phyloP scores from a whole-genome alignment of 2,329 filamentous ascomycete genomes.

The Boeremia lycopersici region DNA sequence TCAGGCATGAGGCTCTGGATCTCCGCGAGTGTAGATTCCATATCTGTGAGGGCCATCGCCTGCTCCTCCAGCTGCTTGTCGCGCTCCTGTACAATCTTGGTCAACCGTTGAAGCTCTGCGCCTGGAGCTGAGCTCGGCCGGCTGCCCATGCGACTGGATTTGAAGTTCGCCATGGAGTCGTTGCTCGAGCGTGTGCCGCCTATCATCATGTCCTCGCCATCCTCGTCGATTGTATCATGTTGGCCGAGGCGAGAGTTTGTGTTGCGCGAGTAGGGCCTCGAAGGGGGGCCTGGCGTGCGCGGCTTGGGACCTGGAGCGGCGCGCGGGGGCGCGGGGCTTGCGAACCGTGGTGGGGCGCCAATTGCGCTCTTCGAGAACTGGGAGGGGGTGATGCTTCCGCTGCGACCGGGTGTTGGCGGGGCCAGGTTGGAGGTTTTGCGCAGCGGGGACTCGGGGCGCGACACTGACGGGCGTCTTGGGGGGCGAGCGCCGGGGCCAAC shows the following conservation, averaged over 20 bases:
- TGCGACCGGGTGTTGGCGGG: slow-evolving; percentile 58
- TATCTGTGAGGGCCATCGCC: slow-evolving; percentile 78
- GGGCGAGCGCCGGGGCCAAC: slow-evolving; percentile 71
- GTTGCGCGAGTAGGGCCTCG: slow-evolving; percentile 55
- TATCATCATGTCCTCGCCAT: slow-evolving; percentile 55
- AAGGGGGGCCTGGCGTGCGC: slow-evolving; percentile 46
- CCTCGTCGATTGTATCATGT: slow-evolving; percentile 49
- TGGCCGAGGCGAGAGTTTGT: slow-evolving; percentile 54
- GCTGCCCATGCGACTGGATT: slow-evolving; percentile 33
- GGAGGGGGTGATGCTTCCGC: slow-evolving; percentile 60
- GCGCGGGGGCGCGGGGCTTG: slow-evolving; percentile 63
- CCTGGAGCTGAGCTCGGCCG: slow-evolving; percentile 46
- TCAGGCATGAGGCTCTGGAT: slow-evolving; percentile 72
- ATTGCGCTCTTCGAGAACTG: slow-evolving; percentile 60
- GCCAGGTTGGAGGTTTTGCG: slow-evolving; percentile 59
- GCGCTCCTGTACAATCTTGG: slow-evolving; percentile 77
- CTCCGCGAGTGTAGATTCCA: slow-evolving; percentile 87
- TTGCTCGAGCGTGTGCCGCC: slow-evolving; percentile 58
- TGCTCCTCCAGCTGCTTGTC: slow-evolving; percentile 91
- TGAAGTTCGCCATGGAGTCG: slow-evolving; percentile 58
- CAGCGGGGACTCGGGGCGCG: slow-evolving; percentile 85
- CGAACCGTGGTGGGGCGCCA: slow-evolving; percentile 62
- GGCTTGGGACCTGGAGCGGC: slow-evolving; percentile 63
- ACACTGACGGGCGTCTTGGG: slow-evolving; percentile 75
- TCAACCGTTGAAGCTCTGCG: slow-evolving; percentile 76